These are phyloP conservation scores for Pseudogymnoascus sp. DNA, from an alignment of 2,329 filamentous ascomycete genomes.

Conservation along the genomic window DNA sequence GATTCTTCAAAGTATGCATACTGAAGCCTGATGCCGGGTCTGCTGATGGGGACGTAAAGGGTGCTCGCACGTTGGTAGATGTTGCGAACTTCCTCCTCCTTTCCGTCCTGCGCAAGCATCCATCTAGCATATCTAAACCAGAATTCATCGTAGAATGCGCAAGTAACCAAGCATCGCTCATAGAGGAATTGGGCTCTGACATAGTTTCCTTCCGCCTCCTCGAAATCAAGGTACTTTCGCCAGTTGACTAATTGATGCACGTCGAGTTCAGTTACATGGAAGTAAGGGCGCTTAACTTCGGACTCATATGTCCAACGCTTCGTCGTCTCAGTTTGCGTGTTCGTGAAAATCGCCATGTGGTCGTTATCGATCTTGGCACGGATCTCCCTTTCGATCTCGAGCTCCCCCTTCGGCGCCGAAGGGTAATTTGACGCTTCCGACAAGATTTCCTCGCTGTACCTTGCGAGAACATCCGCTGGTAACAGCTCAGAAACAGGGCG, in stretches of 20 bases:
- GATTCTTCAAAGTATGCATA: conserved; percentile 95
- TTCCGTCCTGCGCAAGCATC: conserved; percentile 74
- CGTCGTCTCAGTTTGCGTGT: conserved; percentile 77
- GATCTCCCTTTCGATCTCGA: conserved; percentile 76
- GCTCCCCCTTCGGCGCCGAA: conserved; percentile 50
- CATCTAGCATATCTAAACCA: conserved; percentile 96
- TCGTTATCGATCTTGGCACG: conserved; percentile 69
- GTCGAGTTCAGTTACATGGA: conserved; percentile 90
- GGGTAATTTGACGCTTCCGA: conserved; percentile 48
- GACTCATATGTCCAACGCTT: conserved; percentile 94
- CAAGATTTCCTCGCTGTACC: conserved; percentile 64
- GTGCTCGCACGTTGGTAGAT: conserved; percentile 84
- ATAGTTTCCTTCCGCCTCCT: conserved; percentile 76
- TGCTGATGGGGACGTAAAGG: conserved; percentile 77
- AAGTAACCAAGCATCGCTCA: conserved; percentile 86
- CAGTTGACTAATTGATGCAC: conserved; percentile 79
- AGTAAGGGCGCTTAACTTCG: conserved; percentile 92
- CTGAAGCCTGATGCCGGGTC: conserved; percentile 74
- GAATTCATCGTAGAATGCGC: conserved; percentile 93
- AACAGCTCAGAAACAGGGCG: conserved; percentile 67
- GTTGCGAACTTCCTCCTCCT: conserved; percentile 82
- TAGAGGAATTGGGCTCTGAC: conserved; percentile 73
- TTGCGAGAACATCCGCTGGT: conserved; percentile 55
- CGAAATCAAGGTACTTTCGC: conserved; percentile 94
- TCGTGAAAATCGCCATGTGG: conserved; percentile 72